Evolutionary conservation across 306 rosid species (phyloP).

Genomic region (Crataegus laevigata): DNA sequence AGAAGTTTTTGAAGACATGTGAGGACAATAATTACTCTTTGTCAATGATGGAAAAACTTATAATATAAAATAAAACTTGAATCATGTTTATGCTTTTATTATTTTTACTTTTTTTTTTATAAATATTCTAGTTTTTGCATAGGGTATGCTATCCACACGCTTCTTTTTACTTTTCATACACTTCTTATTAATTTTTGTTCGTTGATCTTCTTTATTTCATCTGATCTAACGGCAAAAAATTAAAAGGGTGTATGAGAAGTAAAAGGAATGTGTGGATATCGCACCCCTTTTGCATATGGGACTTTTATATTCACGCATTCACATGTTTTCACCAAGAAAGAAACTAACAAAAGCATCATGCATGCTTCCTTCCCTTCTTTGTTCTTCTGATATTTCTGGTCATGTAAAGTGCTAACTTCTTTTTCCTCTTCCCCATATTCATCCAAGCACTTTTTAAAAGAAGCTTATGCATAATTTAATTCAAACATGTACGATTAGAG

Average conservation of each 20-base stretch:
- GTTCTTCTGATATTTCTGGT: conserved; percentile 22
- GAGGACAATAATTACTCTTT: conserved; percentile 72
- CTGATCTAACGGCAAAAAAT: too few species aligned
- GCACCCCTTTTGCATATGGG: conserved; percentile 34
- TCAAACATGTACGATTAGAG: background rate
- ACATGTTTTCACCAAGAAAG: conserved; percentile 68
- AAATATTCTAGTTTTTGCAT: too few species aligned
- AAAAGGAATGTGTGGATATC: too few species aligned
- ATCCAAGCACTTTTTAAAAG: background rate
- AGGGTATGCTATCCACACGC: too few species aligned
- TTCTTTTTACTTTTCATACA: too few species aligned
- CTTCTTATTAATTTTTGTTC: too few species aligned
- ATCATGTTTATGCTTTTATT: background rate
- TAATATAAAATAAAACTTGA: conserved; percentile 17
- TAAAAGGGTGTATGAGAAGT: too few species aligned
- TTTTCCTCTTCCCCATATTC: conserved; percentile 1
- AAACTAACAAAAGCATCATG: conserved; percentile 36
- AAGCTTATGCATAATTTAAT: background rate
- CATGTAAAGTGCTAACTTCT: background rate
- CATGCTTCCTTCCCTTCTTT: conserved; percentile 23
- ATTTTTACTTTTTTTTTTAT: conserved; percentile 7
- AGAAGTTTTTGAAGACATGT: conserved; percentile 73
- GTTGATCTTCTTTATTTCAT: too few species aligned
- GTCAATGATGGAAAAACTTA: conserved; percentile 44
- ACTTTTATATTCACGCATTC: conserved; percentile 59